These are phyloP conservation scores for Collybia sp. DNA, from an alignment of 768 basidiomycete species.

Conservation along the genomic window DNA sequence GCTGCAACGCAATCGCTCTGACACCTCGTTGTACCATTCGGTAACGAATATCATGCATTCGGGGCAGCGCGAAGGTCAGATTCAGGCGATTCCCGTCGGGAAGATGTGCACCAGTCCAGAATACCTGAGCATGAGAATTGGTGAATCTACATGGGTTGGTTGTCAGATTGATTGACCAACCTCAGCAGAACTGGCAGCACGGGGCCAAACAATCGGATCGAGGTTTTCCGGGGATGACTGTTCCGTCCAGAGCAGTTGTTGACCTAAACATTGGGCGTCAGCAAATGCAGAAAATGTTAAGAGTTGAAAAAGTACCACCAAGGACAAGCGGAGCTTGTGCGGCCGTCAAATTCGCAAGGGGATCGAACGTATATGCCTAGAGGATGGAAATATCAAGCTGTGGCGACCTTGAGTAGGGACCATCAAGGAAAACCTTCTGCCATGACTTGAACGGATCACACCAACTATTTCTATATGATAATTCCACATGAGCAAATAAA, in stretches of 20 bases:
- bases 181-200: constrained; percentile 68
- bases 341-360: constrained; percentile 47
- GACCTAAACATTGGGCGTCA: constrained; percentile 27
- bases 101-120: constrained; percentile 59
- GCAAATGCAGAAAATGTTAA: not conserved
- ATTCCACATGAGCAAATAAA: not conserved
- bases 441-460: constrained; percentile 80
- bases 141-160: not conserved
- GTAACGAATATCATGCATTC: constrained; percentile 62
- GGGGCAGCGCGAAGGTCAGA: constrained; percentile 46
- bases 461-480: constrained; percentile 49
- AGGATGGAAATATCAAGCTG: not conserved
- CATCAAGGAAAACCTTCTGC: constrained; percentile 46
- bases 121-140: constrained; percentile 30
- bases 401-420: not conserved
- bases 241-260: constrained; percentile 72
- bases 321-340: constrained; percentile 52
- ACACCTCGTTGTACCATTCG: constrained; percentile 61
- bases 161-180: constrained; percentile 11
- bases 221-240: constrained; percentile 67
- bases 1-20: constrained; percentile 57
- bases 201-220: constrained; percentile 69
- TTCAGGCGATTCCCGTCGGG: constrained; percentile 34
- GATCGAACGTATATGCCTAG: constrained; percentile 67
- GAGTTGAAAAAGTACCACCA: constrained; percentile 44